These are phyloP conservation scores for Colletotrichum trifolii DNA, from an alignment of 2,329 filamentous ascomycete species.

Conservation along the genomic window DNA sequence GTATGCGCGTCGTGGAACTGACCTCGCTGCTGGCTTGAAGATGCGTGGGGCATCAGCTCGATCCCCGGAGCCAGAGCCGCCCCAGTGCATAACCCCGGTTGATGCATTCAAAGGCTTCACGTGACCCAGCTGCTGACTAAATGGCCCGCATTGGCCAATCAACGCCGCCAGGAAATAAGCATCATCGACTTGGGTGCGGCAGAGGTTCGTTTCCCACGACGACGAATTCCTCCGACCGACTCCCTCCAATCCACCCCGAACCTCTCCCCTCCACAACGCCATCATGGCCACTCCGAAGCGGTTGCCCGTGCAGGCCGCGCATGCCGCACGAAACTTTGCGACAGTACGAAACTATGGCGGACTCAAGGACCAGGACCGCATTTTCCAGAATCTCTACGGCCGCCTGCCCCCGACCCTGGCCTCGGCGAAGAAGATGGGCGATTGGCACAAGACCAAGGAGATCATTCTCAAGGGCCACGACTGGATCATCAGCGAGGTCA, in stretches of 20 bases:
- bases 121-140: constrained; percentile 41
- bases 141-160: constrained; percentile 54
- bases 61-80: constrained; percentile 6
- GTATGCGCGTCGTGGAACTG: constrained; percentile 13
- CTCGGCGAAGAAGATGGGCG: constrained; percentile 96
- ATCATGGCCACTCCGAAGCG: constrained; percentile 57
- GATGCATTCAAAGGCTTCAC: not conserved
- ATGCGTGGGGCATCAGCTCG: constrained; percentile 17
- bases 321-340: constrained; percentile 65
- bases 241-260: constrained; percentile 42
- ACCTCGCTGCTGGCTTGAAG: not conserved
- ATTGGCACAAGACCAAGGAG: constrained; percentile 99
- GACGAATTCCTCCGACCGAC: constrained; percentile 41
- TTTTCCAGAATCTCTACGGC: constrained; percentile 98
- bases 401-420: constrained; percentile 92
- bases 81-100: constrained; percentile 33
- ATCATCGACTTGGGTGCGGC: constrained; percentile 31
- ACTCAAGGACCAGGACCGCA: constrained; percentile 95
- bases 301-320: constrained; percentile 40
- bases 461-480: constrained; percentile 97
- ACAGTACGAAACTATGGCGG: constrained; percentile 86
- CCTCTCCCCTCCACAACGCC: constrained; percentile 40
- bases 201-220: constrained; percentile 33
- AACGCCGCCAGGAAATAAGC: constrained; percentile 39
- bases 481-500: constrained; percentile 98